Conservation (phyloP, 306 rosid genomes). For the Quercus mongolica region DNA sequence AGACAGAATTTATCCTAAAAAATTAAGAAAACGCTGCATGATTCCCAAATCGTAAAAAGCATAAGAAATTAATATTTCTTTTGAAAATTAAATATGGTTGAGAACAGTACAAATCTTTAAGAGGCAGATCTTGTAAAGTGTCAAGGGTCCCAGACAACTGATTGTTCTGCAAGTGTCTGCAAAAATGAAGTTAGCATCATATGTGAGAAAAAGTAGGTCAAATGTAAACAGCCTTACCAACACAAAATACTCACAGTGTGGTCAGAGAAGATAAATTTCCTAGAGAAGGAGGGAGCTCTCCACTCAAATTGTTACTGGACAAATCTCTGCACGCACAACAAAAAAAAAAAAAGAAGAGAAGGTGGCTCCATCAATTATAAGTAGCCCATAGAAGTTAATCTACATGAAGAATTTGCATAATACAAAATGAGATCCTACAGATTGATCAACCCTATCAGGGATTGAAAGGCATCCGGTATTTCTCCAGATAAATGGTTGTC, state of each 20-base stretch:
- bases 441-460: conserved; percentile 57
- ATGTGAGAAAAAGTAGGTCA: conserved; percentile 5
- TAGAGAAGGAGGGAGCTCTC: conserved; percentile 72
- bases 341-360: too few relatives aligned
- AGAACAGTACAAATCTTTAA: conserved; percentile 70
- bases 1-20: not conserved
- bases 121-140: conserved; percentile 74
- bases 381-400: conserved; percentile 4
- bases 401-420: not conserved
- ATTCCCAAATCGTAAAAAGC: conserved; percentile 1
- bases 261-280: conserved; percentile 58
- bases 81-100: conserved; percentile 18
- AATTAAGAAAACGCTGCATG: conserved; percentile 9
- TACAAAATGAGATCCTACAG: conserved; percentile 55
- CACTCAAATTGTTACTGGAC: conserved; percentile 78
- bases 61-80: conserved; percentile 19
- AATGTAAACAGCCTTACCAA: conserved; percentile 10
- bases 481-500: conserved; percentile 69
- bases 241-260: conserved; percentile 66
- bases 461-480: conserved; percentile 70
- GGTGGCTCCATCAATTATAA: conserved; percentile 14
- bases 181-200: conserved; percentile 35
- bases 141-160: conserved; percentile 74
- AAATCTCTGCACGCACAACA: conserved; percentile 63
- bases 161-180: conserved; percentile 81